Conservation (phyloP, 2,329 filamentous ascomycete genomes). For the Orbilia blumenaviensis region DNA sequence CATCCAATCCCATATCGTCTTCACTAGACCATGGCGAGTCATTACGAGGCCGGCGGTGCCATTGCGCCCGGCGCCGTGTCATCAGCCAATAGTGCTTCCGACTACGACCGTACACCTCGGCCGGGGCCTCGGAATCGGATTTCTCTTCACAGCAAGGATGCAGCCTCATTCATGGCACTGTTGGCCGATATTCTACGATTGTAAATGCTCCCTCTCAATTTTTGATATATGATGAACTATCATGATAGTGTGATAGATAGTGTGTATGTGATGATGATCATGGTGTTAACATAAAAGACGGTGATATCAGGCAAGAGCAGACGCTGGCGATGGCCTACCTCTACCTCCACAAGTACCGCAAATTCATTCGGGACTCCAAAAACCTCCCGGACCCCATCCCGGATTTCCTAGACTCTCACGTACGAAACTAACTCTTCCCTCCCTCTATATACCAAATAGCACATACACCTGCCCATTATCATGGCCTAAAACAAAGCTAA, state of each 20-base stretch:
- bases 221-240: not conserved
- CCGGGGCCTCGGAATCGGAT: not conserved
- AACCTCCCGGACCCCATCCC: slow-evolving; percentile 30
- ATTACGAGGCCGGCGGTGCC: slow-evolving; percentile 4
- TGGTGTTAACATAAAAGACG: not conserved
- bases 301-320: slow-evolving; percentile 55
- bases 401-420: slow-evolving; percentile 58
- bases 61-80: slow-evolving; percentile 4
- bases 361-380: slow-evolving; percentile 55
- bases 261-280: not conserved
- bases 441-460: not conserved
- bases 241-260: not conserved
- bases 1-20: no score
- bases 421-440: no score
- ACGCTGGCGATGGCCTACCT: slow-evolving; percentile 59
- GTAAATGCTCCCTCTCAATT: slow-evolving; percentile 22
- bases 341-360: slow-evolving; percentile 59
- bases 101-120: not conserved
- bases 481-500: not conserved
- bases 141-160: slow-evolving; percentile 32
- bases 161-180: slow-evolving; percentile 57
- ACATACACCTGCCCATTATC: not conserved
- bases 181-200: slow-evolving; percentile 59
- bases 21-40: slow-evolving; percentile 12
- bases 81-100: slow-evolving; percentile 3